A percentile compares a stretch with the other conserved stretches of the same genome.
These are phyloP conservation scores for Chytriomyces sp. DNA, from an alignment of 192 early-diverging fungal genomes.

Conservation along the genomic window DNA sequence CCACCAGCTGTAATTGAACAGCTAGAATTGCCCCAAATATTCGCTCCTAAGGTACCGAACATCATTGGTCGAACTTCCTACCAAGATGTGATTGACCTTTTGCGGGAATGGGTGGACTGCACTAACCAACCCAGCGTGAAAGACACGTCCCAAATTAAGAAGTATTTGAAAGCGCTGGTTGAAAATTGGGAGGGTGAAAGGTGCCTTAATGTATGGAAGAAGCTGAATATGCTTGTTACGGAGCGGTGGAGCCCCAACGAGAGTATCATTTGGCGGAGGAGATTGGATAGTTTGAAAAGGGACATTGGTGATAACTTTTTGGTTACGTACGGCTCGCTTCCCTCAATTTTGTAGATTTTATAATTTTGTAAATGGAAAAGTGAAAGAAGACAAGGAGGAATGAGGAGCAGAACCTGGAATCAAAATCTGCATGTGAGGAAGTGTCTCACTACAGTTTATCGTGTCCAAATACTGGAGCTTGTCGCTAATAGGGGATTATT, in stretches of 20 bases:
- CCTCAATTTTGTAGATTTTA: too few relatives aligned
- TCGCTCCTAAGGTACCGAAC: background rate
- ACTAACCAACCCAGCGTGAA: background rate
- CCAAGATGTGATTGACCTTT: background rate
- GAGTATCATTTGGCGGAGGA: background rate
- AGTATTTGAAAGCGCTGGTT: constrained; percentile 2
- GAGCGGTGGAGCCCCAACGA: background rate
- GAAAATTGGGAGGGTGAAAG: background rate
- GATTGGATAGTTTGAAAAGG: background rate
- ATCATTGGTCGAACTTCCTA: background rate
- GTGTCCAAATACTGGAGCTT: too few relatives aligned
- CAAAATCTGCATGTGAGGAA: too few relatives aligned
- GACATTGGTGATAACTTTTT: background rate
- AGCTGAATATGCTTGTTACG: background rate
- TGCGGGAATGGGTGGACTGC: background rate
- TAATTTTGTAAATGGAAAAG: too few relatives aligned
- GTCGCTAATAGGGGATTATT: too few relatives aligned
- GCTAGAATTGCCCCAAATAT: background rate
- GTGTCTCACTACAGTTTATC: too few relatives aligned
- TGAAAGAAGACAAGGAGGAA: too few relatives aligned
- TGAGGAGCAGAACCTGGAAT: too few relatives aligned
- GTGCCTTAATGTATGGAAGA: background rate
- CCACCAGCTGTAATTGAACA: background rate
- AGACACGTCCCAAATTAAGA: background rate
- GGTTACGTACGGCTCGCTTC: background rate